Evolutionary conservation across 345 rosid genomes (phyloP), one percentile per base, ranked within the genome.

Genomic region (Eucalyptus microcorys): DNA sequence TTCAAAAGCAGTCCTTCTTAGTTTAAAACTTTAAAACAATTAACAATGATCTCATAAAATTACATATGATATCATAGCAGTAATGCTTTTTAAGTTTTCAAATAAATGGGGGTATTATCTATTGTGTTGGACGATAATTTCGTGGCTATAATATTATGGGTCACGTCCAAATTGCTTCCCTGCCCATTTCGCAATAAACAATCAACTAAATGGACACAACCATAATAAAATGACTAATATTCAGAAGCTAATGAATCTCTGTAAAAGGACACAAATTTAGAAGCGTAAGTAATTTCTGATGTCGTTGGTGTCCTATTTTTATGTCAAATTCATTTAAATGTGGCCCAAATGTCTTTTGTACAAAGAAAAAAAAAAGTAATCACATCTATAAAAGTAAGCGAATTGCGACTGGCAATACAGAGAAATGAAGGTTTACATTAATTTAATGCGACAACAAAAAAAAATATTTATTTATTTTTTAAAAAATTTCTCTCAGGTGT

Each of bases 11-110:
- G 9, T 50, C 22, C 8, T 50, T 50, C 55, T 50, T 50, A 17
- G 55, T 6, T 30, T 61, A 30, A 61, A 30, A 14, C 4, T 64
- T 64, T 64, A 30, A 30, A 64, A 64, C 10, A 64, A 0, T 30
- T 64, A 15, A 64, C 17, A 30, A 0, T 30, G 0, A 64, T 64
- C 2, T 30, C 17, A 61, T 3, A 6, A 61, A 14, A 30, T 64
- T n/a, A 30, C 19, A 64, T n/a, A 2, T 7, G 3, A 7, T n/a
- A 14, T n/a, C 10, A 1, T 4, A 64, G 1, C 21, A 64, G 5
- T n/a, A n/a, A 0, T 64, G 40, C 1, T 14, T n/a, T 64, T 4
- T 64, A 14, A 64, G 4, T 7, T 64, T n/a, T 27, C 32, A 1
- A 6, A n/a, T 14, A n/a, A 64, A 64, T n/a, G 7, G 37, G 8